Evolutionary conservation across 2,329 filamentous ascomycete species (phyloP).

Genomic region (Coniosporium tulheliwenetii): DNA sequence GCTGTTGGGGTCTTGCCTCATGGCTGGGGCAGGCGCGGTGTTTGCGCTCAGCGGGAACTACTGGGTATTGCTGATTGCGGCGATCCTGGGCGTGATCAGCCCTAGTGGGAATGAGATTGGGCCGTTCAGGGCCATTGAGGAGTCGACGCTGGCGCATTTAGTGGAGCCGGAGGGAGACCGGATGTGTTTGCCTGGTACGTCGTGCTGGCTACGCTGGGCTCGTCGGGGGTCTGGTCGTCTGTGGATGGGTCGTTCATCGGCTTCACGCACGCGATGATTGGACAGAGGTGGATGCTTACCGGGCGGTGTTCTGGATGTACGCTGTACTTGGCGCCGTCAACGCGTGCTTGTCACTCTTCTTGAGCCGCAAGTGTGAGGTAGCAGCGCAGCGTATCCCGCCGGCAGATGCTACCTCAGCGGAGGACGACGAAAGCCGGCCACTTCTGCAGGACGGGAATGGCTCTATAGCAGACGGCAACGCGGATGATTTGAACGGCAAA

Average conservation of each 20-base stretch:
- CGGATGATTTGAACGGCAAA: constrained; percentile 6
- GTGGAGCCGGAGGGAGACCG: constrained; percentile 8
- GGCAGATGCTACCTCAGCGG: background rate
- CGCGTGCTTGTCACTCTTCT: constrained; percentile 18
- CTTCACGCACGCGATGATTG: constrained; percentile 17
- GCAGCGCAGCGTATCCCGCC: background rate
- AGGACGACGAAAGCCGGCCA: constrained; percentile 7
- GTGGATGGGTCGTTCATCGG: constrained; percentile 20
- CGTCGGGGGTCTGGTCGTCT: constrained; percentile 13
- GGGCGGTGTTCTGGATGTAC: constrained; percentile 26
- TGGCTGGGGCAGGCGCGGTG: constrained; percentile 12
- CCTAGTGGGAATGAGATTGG: constrained; percentile 19
- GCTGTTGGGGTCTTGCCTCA: constrained; percentile 11
- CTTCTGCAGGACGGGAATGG: constrained; percentile 3
- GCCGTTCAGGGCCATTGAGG: constrained; percentile 17
- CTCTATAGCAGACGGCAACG: background rate
- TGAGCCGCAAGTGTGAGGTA: constrained; percentile 23
- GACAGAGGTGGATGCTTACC: constrained; percentile 21
- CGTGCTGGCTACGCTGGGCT: constrained; percentile 12
- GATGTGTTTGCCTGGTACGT: constrained; percentile 17
- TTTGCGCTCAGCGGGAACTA: constrained; percentile 13
- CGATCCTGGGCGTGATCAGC: constrained; percentile 16
- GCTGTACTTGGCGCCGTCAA: constrained; percentile 24
- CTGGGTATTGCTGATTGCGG: constrained; percentile 14
- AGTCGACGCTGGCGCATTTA: constrained; percentile 16